A percentile compares a stretch with the other conserved stretches of the same genome.
Conservation (phyloP, 1,284 basidiomycete species). For the Microbotryomycetes sp. region DNA sequence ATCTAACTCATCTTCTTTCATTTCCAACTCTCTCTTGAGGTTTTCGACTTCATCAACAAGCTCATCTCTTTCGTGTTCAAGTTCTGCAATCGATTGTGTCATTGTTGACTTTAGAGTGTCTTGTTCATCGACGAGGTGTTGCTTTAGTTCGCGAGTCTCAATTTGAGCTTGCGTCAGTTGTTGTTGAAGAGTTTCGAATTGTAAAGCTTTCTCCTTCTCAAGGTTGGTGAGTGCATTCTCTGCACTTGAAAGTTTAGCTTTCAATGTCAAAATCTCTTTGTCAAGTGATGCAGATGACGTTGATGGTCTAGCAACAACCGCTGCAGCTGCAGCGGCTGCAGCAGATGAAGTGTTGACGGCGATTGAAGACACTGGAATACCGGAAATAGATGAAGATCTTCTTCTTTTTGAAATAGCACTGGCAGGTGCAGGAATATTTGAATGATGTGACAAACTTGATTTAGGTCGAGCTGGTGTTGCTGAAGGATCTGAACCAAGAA, state of each 20-base stretch:
- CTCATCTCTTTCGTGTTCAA: not conserved
- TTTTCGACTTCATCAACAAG: not conserved
- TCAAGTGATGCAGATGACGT: not conserved
- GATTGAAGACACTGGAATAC: constrained; percentile 7
- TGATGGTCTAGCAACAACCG: not conserved
- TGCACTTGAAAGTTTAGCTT: constrained; percentile 7
- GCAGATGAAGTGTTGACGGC: constrained; percentile 2
- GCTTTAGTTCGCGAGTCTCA: constrained; percentile 11
- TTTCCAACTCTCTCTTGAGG: constrained; percentile 7
- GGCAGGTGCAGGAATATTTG: not conserved
- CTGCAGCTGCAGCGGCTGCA: not conserved
- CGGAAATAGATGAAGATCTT: not conserved
- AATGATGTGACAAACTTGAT: constrained; percentile 2
- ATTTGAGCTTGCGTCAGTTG: constrained; percentile 8
- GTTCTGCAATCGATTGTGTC: not conserved
- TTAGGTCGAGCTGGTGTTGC: constrained; percentile 7
- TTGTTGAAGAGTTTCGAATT: not conserved
- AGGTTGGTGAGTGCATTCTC: constrained; percentile 21
- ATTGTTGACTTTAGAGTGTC: constrained; percentile 1
- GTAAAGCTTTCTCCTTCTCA: constrained; percentile 3
- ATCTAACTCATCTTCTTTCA: constrained; percentile 5
- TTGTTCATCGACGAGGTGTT: constrained; percentile 1
- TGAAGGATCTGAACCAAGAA: not conserved
- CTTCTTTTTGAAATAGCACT: not conserved
- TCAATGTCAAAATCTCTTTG: constrained; percentile 4